Evolutionary conservation across 225 moss, liverwort and hornwort genomes (phyloP), one percentile per base, ranked within the genome.

Genomic region (Anthoceros angustus): DNA sequence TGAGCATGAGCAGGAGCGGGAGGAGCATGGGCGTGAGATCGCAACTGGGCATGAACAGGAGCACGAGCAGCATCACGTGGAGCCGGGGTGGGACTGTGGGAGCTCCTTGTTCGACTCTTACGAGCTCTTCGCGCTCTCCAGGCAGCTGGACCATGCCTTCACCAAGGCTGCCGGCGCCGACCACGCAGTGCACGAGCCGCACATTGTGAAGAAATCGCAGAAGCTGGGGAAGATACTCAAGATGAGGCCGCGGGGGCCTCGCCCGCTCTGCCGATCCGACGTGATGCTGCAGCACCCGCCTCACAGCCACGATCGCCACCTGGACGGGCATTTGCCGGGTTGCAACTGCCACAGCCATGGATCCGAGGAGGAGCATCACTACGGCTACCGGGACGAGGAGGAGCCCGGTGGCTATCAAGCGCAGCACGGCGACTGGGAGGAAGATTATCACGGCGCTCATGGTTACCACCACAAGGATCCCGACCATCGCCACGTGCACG

Each of bases 51-150:
- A 48, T 18, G 46, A 48, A 18, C 14, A 48, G 46, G 46, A 48
- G 46, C 46, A 48, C 46, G 46, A 48, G 46, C 14, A 48, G 3
- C 14, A 48, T 12, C 46, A 48, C 46, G 46, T 2, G 46, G 46
- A 55, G 14, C 55, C 18, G 16, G 23, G n/a, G n/a, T 20, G 55
- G 16, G 55, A 20, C 55, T 55, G 55, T 20, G 18, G 7, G n/a
- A 55, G 16, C 55, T 55, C 55, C n/a, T 12, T 55, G 12, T 55
- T 55, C 55, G 55, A 55, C 55, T 55, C 55, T 12, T 55, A 55
- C 55, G 55, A 55, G 55, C n/a, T 55, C n/a, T 23, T 15, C 1
- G 18, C 55, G 55, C 55, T 55, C 16, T 55, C 55, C 55, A 55
- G 55, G 23, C 55, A 55, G 55, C 23, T 55, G 55, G 55, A 55